Evolutionary conservation across 2,329 filamentous ascomycete genomes (phyloP).

Genomic region (Venturia pyrina): DNA sequence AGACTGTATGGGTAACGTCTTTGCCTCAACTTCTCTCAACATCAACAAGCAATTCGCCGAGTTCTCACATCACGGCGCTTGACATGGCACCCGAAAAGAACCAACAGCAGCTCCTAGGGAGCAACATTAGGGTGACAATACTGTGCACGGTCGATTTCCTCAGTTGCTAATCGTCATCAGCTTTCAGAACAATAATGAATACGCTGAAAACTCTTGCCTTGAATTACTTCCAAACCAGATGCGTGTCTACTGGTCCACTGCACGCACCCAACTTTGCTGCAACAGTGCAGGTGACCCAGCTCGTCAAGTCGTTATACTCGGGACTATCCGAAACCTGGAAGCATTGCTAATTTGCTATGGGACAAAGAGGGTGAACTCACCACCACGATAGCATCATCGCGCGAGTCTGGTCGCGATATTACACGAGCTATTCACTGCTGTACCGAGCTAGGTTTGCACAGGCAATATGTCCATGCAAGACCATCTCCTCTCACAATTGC

Average conservation of each 20-base stretch:
- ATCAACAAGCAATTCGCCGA: too few species aligned
- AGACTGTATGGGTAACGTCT: too few species aligned
- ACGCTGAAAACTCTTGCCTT: neutral
- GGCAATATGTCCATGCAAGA: neutral
- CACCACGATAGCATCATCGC: neutral
- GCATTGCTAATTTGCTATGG: neutral
- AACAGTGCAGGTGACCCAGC: neutral
- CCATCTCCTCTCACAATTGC: neutral
- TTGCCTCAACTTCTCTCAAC: too few species aligned
- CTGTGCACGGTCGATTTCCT: too few species aligned
- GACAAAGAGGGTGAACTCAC: neutral
- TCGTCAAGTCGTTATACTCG: neutral
- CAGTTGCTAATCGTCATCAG: too few species aligned
- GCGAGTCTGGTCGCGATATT: neutral
- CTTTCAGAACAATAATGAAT: too few species aligned
- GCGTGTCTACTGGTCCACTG: neutral
- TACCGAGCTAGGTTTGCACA: neutral
- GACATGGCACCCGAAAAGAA: too few species aligned
- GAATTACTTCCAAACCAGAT: neutral
- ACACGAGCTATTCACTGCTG: neutral
- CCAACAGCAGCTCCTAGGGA: too few species aligned
- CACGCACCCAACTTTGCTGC: neutral
- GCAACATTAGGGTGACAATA: too few species aligned
- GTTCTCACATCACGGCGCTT: too few species aligned
- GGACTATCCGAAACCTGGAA: neutral